Conservation (phyloP, 2,329 filamentous ascomycete genomes). For the Diaporthe amygdali region DNA sequence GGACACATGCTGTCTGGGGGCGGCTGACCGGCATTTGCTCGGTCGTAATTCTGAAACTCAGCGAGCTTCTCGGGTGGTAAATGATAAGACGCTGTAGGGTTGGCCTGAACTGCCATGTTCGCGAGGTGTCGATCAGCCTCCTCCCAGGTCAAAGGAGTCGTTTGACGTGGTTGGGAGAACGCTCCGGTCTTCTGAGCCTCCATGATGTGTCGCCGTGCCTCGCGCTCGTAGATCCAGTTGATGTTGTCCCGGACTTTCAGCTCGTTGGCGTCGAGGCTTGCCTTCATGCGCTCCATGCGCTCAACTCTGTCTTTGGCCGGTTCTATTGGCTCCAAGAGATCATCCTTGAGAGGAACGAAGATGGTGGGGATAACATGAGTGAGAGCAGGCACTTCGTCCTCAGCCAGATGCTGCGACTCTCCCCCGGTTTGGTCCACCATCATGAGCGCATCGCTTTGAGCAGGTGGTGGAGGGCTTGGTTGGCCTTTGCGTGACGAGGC, state of each 20-base stretch:
- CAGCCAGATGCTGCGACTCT: neutral
- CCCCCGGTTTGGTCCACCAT: neutral
- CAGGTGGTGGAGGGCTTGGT: neutral
- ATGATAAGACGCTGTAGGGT: constrained; percentile 31
- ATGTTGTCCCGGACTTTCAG: constrained; percentile 38
- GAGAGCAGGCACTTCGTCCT: constrained; percentile 34
- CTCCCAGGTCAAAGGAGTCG: constrained; percentile 22
- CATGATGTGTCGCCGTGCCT: constrained; percentile 36
- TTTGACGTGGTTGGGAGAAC: constrained; percentile 13
- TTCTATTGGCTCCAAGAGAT: constrained; percentile 34
- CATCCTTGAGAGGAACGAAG: constrained; percentile 39
- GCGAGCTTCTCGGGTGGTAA: constrained; percentile 14
- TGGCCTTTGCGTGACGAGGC: neutral
- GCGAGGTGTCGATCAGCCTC: constrained; percentile 35
- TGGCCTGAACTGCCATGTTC: constrained; percentile 33
- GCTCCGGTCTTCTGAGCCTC: constrained; percentile 26
- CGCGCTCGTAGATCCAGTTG: constrained; percentile 38
- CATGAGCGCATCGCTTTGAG: neutral
- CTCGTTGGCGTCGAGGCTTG: constrained; percentile 37
- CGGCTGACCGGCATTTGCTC: neutral
- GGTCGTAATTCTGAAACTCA: constrained; percentile 11
- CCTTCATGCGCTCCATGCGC: constrained; percentile 34
- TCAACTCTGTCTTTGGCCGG: constrained; percentile 34
- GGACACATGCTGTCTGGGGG: constrained; percentile 1
- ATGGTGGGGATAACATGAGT: constrained; percentile 35